Evolutionary conservation across 345 rosid species (phyloP).

Genomic region (Murraya koenigii): DNA sequence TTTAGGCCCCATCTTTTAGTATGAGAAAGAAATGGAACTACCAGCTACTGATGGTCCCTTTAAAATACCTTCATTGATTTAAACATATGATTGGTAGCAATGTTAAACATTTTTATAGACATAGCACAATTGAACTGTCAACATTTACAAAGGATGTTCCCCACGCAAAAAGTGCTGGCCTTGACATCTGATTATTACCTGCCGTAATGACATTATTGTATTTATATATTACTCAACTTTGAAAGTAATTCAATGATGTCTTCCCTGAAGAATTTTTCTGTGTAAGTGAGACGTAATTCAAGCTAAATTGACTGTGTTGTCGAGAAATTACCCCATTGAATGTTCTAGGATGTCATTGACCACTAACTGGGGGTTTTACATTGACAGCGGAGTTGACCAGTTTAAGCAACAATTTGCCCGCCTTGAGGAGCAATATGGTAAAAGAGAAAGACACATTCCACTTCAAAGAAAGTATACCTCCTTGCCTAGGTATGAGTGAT

Average conservation of each 20-base stretch:
- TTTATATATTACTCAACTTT: not conserved
- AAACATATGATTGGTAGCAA: not conserved
- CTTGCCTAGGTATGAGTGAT: slow-evolving; percentile 64
- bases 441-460: slow-evolving; percentile 45
- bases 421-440: slow-evolving; percentile 67
- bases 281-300: not conserved
- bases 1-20: not conserved
- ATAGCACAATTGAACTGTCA: not conserved
- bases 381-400: slow-evolving; percentile 69
- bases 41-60: not conserved
- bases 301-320: not conserved
- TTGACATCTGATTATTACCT: not conserved
- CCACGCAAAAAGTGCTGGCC: not conserved
- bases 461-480: slow-evolving; percentile 75
- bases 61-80: not conserved
- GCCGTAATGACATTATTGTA: not conserved
- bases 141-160: not conserved
- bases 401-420: slow-evolving; percentile 86
- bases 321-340: not conserved
- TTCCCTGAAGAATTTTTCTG: not conserved
- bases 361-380: not conserved
- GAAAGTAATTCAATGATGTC: not conserved
- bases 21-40: not conserved
- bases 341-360: not conserved
- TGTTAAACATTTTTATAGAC: not conserved